Percentiles rank a stretch among this genome's conserved stretches.
Conservation (phyloP, 2,329 filamentous ascomycete genomes). For the Allantophomopsis cytisporea region DNA sequence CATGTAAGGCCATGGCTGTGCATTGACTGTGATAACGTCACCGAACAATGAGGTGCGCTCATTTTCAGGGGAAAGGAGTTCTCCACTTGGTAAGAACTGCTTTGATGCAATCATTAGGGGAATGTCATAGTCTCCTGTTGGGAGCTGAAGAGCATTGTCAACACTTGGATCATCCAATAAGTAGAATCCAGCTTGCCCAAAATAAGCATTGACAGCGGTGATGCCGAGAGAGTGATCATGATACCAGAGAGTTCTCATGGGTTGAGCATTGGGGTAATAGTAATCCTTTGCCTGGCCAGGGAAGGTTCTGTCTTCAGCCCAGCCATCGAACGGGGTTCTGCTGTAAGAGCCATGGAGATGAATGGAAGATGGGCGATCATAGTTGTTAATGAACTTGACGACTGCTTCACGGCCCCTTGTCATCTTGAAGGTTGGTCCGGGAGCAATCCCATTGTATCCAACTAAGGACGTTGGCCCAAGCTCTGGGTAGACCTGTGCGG, state of each 20-base stretch:
- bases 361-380: conserved; percentile 26
- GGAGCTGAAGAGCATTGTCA: conserved; percentile 33
- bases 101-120: conserved; percentile 34
- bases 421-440: conserved; percentile 38
- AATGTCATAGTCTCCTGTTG: conserved; percentile 35
- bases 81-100: conserved; percentile 34
- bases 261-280: conserved; percentile 44
- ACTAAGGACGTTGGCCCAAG: conserved; percentile 23
- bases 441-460: conserved; percentile 39
- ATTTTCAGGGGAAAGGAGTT: conserved; percentile 29
- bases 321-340: conserved; percentile 33
- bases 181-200: conserved; percentile 41
- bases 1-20: conserved; percentile 43
- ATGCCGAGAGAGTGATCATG: conserved; percentile 25
- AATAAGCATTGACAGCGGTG: conserved; percentile 40
- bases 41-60: conserved; percentile 35
- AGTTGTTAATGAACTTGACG: conserved; percentile 38
- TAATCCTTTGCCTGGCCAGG: conserved; percentile 46
- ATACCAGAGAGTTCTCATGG: conserved; percentile 41
- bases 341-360: conserved; percentile 42
- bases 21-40: conserved; percentile 44
- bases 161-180: conserved; percentile 32
- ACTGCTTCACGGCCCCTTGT: conserved; percentile 34
- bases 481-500: conserved; percentile 27
- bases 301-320: conserved; percentile 36